These are phyloP conservation scores for Mycena metata DNA, from an alignment of 768 basidiomycete genomes.

Conservation along the genomic window DNA sequence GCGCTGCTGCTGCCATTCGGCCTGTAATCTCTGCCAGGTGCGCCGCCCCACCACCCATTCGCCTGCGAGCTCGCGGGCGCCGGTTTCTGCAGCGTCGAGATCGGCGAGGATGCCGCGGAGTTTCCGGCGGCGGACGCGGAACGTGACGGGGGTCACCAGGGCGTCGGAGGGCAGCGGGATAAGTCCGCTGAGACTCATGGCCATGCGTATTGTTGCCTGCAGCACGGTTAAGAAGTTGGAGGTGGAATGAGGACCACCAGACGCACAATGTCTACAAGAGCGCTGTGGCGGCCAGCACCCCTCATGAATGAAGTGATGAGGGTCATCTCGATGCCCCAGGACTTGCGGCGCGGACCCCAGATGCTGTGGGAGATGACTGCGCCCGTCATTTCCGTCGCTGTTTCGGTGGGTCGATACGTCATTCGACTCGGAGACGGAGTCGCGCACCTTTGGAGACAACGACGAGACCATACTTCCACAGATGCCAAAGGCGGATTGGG, in stretches of 20 bases:
- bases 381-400: conserved; percentile 64
- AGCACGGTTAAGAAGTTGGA: not conserved
- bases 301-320: conserved; percentile 88
- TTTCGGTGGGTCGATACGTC: not conserved
- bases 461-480: conserved; percentile 79
- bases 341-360: conserved; percentile 88
- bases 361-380: conserved; percentile 86
- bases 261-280: conserved; percentile 86
- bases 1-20: conserved; percentile 75
- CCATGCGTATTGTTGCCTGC: conserved; percentile 65
- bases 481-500: conserved; percentile 75
- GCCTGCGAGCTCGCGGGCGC: conserved; percentile 84
- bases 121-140: conserved; percentile 78
- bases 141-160: conserved; percentile 94
- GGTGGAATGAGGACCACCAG: not conserved
- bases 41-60: conserved; percentile 98
- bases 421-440: not conserved
- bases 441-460: conserved; percentile 74
- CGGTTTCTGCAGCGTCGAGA: conserved; percentile 82
- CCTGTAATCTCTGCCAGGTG: conserved; percentile 89
- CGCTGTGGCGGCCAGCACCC: conserved; percentile 83
- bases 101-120: conserved; percentile 85
- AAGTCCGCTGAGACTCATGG: conserved; percentile 85
- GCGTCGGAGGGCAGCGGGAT: conserved; percentile 93
- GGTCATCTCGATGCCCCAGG: conserved; percentile 97